Evolutionary conservation across 257 asterid species (phyloP).

Genomic region (Linderniella brevidens): DNA sequence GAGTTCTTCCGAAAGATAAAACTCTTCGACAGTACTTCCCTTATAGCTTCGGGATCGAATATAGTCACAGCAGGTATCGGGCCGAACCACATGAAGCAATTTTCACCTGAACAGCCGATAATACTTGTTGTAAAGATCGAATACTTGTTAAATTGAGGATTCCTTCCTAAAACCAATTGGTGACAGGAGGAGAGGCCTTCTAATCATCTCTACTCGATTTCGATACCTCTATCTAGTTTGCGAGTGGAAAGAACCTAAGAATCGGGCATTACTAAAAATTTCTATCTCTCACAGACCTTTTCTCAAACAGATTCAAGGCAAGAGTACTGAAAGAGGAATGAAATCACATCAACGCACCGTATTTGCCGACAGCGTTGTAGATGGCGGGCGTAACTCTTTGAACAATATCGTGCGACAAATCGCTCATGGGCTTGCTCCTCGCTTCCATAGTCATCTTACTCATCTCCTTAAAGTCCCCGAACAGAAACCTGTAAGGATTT

Average conservation of each 20-base stretch:
- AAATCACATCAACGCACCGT: not conserved
- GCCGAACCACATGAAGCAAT: constrained; percentile 2
- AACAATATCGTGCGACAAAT: not conserved
- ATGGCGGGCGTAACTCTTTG: not conserved
- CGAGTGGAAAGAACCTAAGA: no score
- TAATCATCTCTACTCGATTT: no score
- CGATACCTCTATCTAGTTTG: no score
- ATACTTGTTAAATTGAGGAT: not conserved
- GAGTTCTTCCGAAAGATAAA: not conserved
- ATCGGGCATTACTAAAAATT: no score
- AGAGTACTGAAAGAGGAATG: not conserved
- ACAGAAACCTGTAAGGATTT: not conserved
- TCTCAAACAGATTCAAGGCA: not conserved
- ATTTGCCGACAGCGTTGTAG: not conserved
- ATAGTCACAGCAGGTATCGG: not conserved
- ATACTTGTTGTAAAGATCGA: not conserved
- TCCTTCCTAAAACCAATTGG: not conserved
- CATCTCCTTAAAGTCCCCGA: constrained; percentile 3
- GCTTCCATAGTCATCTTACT: not conserved
- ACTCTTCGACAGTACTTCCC: not conserved
- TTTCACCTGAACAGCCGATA: not conserved
- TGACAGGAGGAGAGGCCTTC: no score
- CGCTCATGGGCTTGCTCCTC: not conserved
- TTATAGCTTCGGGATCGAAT: not conserved
- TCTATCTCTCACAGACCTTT: not conserved